Evolutionary conservation across 192 early-diverging fungal species (phyloP).

Genomic region (Spizellomyces sp.): DNA sequence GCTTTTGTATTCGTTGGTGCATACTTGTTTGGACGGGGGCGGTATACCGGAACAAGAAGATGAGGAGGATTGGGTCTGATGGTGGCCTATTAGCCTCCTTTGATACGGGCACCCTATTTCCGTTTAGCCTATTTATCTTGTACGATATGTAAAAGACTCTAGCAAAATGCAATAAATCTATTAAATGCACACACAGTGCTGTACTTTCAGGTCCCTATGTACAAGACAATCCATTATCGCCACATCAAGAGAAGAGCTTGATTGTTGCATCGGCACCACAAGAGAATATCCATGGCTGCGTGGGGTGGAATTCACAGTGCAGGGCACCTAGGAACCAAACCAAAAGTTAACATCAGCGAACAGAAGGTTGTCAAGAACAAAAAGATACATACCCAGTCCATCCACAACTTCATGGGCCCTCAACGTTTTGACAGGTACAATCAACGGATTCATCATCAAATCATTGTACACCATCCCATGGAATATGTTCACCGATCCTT

Average conservation of each 20-base stretch:
- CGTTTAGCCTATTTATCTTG: too few relatives aligned
- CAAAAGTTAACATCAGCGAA: neutral
- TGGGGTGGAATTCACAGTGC: slow-evolving; percentile 90
- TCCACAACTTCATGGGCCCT: slow-evolving; percentile 76
- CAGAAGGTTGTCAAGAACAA: neutral
- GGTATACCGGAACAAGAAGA: too few relatives aligned
- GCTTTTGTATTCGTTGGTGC: neutral
- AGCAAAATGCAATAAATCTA: too few relatives aligned
- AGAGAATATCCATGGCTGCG: slow-evolving; percentile 95
- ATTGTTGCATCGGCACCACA: slow-evolving; percentile 89
- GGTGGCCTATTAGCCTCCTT: too few relatives aligned
- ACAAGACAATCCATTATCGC: too few relatives aligned
- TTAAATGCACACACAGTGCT: too few relatives aligned
- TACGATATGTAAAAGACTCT: too few relatives aligned
- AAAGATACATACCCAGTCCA: slow-evolving; percentile 62
- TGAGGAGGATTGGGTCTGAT: too few relatives aligned
- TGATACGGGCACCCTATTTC: too few relatives aligned
- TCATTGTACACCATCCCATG: slow-evolving; percentile 98
- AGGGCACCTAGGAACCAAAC: slow-evolving; percentile 65
- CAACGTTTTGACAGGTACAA: slow-evolving; percentile 97
- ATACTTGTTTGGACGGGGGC: neutral
- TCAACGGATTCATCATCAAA: slow-evolving; percentile 93
- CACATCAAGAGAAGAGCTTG: slow-evolving; percentile 76
- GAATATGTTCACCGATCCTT: slow-evolving; percentile 93
- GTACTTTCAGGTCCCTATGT: too few relatives aligned